Conservation (phyloP, 768 basidiomycete genomes). For the Tulasnella sp. region DNA sequence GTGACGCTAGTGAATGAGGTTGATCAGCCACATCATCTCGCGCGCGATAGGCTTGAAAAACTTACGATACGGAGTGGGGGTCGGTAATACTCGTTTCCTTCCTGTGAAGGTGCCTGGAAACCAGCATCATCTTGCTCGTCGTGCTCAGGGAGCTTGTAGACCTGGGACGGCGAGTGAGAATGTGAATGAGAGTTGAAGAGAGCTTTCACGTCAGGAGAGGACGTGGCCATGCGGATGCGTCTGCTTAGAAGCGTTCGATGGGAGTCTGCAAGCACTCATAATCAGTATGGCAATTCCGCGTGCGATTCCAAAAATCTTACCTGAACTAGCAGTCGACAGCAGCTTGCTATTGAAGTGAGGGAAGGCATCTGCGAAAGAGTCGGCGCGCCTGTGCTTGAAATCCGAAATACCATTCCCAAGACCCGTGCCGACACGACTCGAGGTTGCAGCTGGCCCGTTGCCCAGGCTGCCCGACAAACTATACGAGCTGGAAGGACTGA, state of each 20-base stretch:
- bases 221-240: constrained; percentile 72
- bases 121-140: constrained; percentile 46
- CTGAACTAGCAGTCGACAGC: constrained; percentile 47
- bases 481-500: constrained; percentile 8
- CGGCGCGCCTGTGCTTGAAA: constrained; percentile 63
- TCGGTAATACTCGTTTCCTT: constrained; percentile 9
- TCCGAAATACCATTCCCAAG: constrained; percentile 5
- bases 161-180: constrained; percentile 58
- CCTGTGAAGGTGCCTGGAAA: constrained; percentile 45
- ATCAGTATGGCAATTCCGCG: constrained; percentile 35
- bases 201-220: constrained; percentile 92
- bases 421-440: constrained; percentile 4
- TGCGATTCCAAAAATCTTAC: background rate
- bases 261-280: constrained; percentile 36
- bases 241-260: constrained; percentile 57
- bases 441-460: background rate
- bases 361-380: constrained; percentile 92
- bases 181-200: constrained; percentile 53
- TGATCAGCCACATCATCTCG: background rate
- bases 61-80: constrained; percentile 4
- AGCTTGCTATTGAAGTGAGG: constrained; percentile 95
- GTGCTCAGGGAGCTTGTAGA: constrained; percentile 69
- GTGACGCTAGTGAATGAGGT: constrained; percentile 24
- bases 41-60: background rate
- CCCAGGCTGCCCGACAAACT: background rate